Base-by-base conservation (phyloP, 164 flowering plant species). In the Magnolia changhungtana region DNA sequence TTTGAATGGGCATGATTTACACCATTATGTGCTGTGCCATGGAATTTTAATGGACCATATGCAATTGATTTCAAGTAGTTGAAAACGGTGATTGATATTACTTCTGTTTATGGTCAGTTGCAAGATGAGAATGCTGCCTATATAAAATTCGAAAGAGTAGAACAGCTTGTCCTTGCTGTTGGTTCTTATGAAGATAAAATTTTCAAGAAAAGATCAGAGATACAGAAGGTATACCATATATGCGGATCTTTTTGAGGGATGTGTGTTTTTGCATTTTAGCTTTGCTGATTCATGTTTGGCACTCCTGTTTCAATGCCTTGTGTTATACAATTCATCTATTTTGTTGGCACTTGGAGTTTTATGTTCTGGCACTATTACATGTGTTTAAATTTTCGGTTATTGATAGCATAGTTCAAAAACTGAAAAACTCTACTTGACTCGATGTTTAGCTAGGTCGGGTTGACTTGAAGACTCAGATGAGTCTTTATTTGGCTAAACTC, bases 111-210 rank as follows among this genome's bases (percentile, higher is more conserved):
- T 50, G 45, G 45, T 37, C 82, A 86, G 89, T 77, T 81, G 23
- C 69, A 77, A 3, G 87, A 86, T 0, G 80, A 76, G 61, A 77
- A 85, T 16, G 78, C 72, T 9, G 69, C 31, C 3, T 88, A 83
- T 63, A 52, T 88, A 6, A 86, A 88, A 13, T 58, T 87, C 2
- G 82, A 83, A 63, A 75, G 90, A 67, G 82, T 88, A 2, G 90
- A 89, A 74, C 85, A 75, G 52, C 85, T 87, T 67, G 83, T 89
- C 0, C 82, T 81, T 11, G 14, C 72, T 2, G 83, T 88, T 16
- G 88, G 92, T 6, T 7, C 72, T 0, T 87, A 73, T 58, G 91
- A 90, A 73, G 90, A 86, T 0, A 64, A 75, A 8, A 88, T 90
- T 49, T 88, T 90, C 75, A 78, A 77, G 75, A 87, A 87, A 78